These are phyloP conservation scores for Coniochaeta prunicola DNA, from an alignment of 2,329 filamentous ascomycete genomes.

Conservation along the genomic window DNA sequence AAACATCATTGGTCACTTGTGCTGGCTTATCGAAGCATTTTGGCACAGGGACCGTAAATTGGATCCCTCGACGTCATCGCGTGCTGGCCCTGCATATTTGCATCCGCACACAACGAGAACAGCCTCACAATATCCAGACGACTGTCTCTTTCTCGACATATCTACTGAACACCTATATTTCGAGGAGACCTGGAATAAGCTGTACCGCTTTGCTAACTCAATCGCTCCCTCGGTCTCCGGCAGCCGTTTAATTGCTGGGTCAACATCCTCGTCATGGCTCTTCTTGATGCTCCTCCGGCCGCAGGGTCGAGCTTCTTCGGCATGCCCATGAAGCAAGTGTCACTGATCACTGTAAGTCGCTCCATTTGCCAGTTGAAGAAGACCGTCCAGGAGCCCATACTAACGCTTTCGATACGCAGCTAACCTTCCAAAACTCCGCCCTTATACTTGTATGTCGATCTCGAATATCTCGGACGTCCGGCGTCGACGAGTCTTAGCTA, in stretches of 20 bases:
- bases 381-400: slow-evolving; percentile 12
- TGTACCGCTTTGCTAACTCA: neutral
- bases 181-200: neutral
- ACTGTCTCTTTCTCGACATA: neutral
- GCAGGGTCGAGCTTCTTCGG: slow-evolving; percentile 43
- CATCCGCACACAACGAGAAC: neutral
- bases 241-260: neutral
- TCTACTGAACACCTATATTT: neutral
- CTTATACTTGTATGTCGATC: slow-evolving; percentile 56
- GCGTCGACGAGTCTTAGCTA: neutral
- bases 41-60: too few species aligned
- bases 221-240: neutral
- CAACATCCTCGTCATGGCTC: slow-evolving; percentile 27
- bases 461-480: neutral
- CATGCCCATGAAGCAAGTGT: slow-evolving; percentile 61
- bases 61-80: neutral
- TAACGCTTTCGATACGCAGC: slow-evolving; percentile 35
- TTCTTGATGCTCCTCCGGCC: slow-evolving; percentile 29
- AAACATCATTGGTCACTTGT: too few species aligned
- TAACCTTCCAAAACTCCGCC: slow-evolving; percentile 74
- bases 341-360: slow-evolving; percentile 52
- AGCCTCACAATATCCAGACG: neutral
- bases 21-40: too few species aligned
- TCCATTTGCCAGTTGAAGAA: neutral
- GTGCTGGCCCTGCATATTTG: neutral